Conservation (phyloP, 805 yeast genomes). For the Komagataella phaffii region DNA sequence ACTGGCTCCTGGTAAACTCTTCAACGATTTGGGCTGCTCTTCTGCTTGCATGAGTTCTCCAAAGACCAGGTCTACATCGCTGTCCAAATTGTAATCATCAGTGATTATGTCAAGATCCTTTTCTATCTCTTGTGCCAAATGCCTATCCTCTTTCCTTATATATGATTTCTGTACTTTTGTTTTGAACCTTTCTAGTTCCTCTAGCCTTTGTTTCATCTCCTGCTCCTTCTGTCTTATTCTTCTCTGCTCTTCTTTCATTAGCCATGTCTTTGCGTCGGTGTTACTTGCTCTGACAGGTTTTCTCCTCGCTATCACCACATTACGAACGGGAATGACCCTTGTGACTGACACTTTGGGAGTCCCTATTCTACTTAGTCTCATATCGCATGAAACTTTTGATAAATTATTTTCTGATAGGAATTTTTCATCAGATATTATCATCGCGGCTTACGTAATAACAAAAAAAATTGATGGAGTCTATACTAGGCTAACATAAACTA, state of each 20-base stretch:
- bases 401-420: background rate
- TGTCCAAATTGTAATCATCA: constrained; percentile 7
- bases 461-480: background rate
- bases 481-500: background rate
- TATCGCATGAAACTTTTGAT: background rate
- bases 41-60: constrained; percentile 12
- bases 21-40: constrained; percentile 4
- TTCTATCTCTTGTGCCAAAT: constrained; percentile 6
- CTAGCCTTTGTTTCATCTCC: constrained; percentile 1
- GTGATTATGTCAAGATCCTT: constrained; percentile 9
- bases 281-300: background rate
- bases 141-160: constrained; percentile 9
- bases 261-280: background rate
- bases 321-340: background rate
- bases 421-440: background rate
- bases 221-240: background rate
- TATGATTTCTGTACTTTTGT: constrained; percentile 11
- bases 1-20: background rate
- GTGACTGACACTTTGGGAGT: background rate
- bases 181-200: constrained; percentile 16
- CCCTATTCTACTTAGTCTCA: background rate
- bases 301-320: background rate
- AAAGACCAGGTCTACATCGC: constrained; percentile 13
- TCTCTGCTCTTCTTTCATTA: background rate
- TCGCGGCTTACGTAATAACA: background rate